Evolutionary conservation across 2,329 filamentous ascomycete species (phyloP).

Genomic region (Shiraia sp.): DNA sequence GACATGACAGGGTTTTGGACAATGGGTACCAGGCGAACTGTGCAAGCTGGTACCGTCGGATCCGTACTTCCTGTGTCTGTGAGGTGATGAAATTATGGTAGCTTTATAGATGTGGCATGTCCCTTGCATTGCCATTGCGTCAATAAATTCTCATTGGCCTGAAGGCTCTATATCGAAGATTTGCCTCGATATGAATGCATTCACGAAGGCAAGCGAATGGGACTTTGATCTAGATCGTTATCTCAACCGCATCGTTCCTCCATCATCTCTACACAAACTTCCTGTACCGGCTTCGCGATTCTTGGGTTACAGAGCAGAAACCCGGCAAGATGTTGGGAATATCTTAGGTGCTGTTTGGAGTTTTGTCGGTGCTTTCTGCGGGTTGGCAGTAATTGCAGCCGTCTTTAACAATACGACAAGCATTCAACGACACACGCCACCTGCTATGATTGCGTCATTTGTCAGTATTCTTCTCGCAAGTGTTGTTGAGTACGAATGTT

Average conservation of each 20-base stretch:
- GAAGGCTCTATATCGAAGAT: background rate
- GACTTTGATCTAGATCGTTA: slow-evolving; percentile 78
- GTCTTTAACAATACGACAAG: slow-evolving; percentile 47
- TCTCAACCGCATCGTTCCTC: slow-evolving; percentile 71
- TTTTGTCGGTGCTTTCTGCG: slow-evolving; percentile 50
- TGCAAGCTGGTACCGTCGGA: too few relatives aligned
- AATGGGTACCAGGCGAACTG: background rate
- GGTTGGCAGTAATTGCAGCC: slow-evolving; percentile 48
- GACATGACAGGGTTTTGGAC: background rate
- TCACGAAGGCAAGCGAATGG: slow-evolving; percentile 23
- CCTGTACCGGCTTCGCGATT: slow-evolving; percentile 70
- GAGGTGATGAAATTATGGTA: too few relatives aligned
- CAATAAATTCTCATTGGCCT: too few relatives aligned
- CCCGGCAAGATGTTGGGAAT: slow-evolving; percentile 47
- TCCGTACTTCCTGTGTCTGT: too few relatives aligned
- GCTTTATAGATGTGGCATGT: too few relatives aligned
- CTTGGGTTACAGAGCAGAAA: slow-evolving; percentile 53
- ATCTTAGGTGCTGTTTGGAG: slow-evolving; percentile 49
- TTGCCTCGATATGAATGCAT: slow-evolving; percentile 12
- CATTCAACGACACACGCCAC: slow-evolving; percentile 46
- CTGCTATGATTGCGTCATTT: slow-evolving; percentile 50
- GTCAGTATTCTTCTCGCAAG: slow-evolving; percentile 26
- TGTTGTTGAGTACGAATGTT: slow-evolving; percentile 2
- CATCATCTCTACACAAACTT: slow-evolving; percentile 65
- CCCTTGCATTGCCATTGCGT: too few relatives aligned